phyloP scores from a whole-genome alignment of 139 green algal genomes.

The Haematococcus lacustris region DNA sequence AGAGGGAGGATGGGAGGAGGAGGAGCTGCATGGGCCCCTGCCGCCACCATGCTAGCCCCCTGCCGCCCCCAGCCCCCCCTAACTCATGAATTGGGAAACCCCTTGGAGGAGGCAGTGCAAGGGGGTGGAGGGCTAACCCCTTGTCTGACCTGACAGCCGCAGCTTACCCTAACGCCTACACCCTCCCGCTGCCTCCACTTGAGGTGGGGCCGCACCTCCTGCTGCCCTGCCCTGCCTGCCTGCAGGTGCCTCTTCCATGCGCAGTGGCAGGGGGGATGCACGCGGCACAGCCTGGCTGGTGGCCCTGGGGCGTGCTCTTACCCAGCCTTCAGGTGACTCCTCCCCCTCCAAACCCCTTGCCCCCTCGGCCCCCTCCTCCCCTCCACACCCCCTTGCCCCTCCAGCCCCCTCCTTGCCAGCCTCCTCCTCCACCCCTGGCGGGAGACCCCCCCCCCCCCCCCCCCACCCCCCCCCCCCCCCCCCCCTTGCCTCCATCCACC shows the following conservation, averaged over 20 bases:
- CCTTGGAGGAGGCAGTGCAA: background rate
- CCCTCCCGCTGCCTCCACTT: background rate
- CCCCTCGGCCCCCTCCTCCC: background rate
- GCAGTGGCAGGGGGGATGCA: constrained; percentile 9
- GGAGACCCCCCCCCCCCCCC: no score
- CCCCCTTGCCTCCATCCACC: background rate
- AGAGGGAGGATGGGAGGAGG: background rate
- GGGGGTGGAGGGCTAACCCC: background rate
- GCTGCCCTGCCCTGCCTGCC: no score
- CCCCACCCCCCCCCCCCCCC: no score
- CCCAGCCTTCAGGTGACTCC: constrained; percentile 11
- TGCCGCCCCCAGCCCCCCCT: background rate
- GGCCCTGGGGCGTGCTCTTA: constrained; percentile 23
- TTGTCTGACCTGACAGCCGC: background rate
- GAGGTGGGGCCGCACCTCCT: no score
- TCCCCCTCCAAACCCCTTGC: no score
- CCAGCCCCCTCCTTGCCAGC: no score
- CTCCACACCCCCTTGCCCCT: no score
- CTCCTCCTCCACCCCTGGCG: no score
- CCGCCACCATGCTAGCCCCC: background rate
- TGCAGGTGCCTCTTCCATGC: constrained; percentile 21
- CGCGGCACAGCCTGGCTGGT: constrained; percentile 18
- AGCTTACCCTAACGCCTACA: background rate
- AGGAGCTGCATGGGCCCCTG: background rate
- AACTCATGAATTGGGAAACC: background rate